Base-by-base conservation (phyloP, 2,329 filamentous ascomycete genomes). In the Zasmidium citrigriseum region DNA sequence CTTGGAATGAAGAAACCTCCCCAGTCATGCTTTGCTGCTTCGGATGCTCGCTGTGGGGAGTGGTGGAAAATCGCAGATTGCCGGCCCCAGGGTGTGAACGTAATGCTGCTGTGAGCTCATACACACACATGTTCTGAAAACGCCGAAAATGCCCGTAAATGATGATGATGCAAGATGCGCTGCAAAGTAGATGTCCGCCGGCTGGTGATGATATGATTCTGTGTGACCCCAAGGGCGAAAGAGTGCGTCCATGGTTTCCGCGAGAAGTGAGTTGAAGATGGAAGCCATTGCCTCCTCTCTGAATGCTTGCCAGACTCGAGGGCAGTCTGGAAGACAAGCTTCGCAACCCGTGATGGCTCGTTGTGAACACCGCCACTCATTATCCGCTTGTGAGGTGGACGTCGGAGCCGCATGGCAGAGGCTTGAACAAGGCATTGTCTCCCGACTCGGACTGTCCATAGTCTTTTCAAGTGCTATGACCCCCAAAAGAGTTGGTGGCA, bases 401-500 rank as follows among this genome's bases (percentile, higher is more conserved):
- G n/a, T n/a, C n/a, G n/a, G n/a, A n/a, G n/a, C n/a, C n/a, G 27
- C 27, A 34, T 34, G 27, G 14, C 27, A 34, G 27, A 14, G 27
- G 27, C 27, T 14, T n/a, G n/a, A n/a, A n/a, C n/a, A n/a, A n/a
- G n/a, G n/a, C n/a, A n/a, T n/a, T n/a, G n/a, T n/a, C n/a, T n/a
- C n/a, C n/a, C n/a, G n/a, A n/a, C n/a, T n/a, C n/a, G n/a, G n/a
- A n/a, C n/a, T n/a, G n/a, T n/a, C n/a, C n/a, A n/a, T n/a, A n/a
- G n/a, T 9, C 44, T 20, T 38, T 45, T 52, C 46, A 57, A 10
- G 50, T 46, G 22, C 12, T 45, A 9, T 52, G 48, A 22, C n/a
- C 46, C 23, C 59, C 58, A 57, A 68, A 70, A n/a, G 67, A 69
- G 21, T 57, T 60, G 2, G 57, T 50, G 7, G 62, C 60, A 57